Evolutionary conservation across 352 stramenopile genomes (phyloP).

Genomic region (Phytophthora citrophthora): DNA sequence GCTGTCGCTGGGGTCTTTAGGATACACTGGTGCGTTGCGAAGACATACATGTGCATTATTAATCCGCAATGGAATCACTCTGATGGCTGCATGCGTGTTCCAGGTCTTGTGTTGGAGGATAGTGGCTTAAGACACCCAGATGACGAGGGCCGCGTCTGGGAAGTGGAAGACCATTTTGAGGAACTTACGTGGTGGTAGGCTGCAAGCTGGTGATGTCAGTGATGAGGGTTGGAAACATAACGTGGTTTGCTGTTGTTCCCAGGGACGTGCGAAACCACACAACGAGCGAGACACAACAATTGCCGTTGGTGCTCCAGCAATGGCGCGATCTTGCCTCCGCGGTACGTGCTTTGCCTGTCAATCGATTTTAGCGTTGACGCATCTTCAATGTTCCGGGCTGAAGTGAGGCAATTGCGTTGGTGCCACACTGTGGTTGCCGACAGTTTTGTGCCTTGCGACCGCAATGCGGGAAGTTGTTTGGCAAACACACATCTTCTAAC

Average conservation of each 20-base stretch:
- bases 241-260: slow-evolving; percentile 1
- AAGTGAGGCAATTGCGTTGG: slow-evolving; percentile 2
- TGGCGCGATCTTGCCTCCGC: slow-evolving; percentile 64
- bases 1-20: slow-evolving; percentile 45
- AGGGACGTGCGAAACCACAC: slow-evolving; percentile 69
- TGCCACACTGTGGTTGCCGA: neutral
- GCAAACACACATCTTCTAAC: neutral
- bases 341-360: slow-evolving; percentile 40
- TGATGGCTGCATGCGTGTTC: slow-evolving; percentile 5
- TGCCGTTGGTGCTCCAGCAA: slow-evolving; percentile 57
- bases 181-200: slow-evolving; percentile 70
- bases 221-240: neutral
- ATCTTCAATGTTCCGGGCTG: slow-evolving; percentile 10
- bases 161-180: slow-evolving; percentile 83
- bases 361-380: slow-evolving; percentile 1
- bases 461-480: too few relatives aligned
- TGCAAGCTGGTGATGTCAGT: neutral
- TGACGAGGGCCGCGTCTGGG: slow-evolving; percentile 76
- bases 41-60: neutral
- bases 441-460: too few relatives aligned
- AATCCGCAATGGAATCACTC: neutral
- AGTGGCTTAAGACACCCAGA: slow-evolving; percentile 56
- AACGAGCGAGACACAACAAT: slow-evolving; percentile 54
- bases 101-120: slow-evolving; percentile 72
- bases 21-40: slow-evolving; percentile 50